These are phyloP conservation scores for Ceratocystis ficicola DNA, from an alignment of 2,329 filamentous ascomycete species.

Conservation along the genomic window DNA sequence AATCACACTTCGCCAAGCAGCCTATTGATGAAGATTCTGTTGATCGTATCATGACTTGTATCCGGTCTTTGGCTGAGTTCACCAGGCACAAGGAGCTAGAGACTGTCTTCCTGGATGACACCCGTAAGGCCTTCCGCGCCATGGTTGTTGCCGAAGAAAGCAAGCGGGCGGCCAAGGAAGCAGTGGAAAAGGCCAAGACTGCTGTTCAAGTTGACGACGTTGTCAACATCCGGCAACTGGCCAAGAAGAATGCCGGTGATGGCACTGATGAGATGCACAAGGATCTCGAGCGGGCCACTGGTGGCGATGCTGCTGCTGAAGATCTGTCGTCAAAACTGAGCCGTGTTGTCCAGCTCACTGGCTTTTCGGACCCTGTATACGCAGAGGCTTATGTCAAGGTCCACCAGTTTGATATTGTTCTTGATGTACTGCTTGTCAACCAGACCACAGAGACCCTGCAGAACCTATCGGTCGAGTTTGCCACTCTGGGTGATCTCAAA, in stretches of 20 bases:
- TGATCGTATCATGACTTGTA: constrained; percentile 97
- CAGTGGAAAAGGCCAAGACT: constrained; percentile 80
- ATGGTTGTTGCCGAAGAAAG: constrained; percentile 98
- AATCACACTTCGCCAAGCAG: constrained; percentile 97
- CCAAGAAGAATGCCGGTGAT: constrained; percentile 77
- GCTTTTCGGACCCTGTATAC: constrained; percentile 96
- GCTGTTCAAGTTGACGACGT: constrained; percentile 94
- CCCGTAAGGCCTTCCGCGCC: constrained; percentile 83
- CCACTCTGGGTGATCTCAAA: constrained; percentile 94
- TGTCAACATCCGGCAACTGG: constrained; percentile 80
- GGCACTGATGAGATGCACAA: constrained; percentile 75
- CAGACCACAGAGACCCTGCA: constrained; percentile 94
- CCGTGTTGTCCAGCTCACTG: constrained; percentile 90
- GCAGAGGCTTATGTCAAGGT: constrained; percentile 99
- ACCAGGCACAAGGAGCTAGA: constrained; percentile 81
- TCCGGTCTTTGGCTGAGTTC: constrained; percentile 84
- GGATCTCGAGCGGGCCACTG: constrained; percentile 87
- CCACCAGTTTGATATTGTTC: constrained; percentile 94
- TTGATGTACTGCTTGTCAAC: constrained; percentile 93
- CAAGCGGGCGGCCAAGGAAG: constrained; percentile 92
- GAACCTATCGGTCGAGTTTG: constrained; percentile 94
- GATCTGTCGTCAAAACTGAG: constrained; percentile 89
- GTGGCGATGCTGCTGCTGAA: constrained; percentile 70
- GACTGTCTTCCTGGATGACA: constrained; percentile 86
- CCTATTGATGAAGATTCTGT: constrained; percentile 96